Evolutionary conservation across 176 grass and related monocot genomes (phyloP), one percentile per base, ranked within the genome.

Genomic region (Bothriochloa decipiens): DNA sequence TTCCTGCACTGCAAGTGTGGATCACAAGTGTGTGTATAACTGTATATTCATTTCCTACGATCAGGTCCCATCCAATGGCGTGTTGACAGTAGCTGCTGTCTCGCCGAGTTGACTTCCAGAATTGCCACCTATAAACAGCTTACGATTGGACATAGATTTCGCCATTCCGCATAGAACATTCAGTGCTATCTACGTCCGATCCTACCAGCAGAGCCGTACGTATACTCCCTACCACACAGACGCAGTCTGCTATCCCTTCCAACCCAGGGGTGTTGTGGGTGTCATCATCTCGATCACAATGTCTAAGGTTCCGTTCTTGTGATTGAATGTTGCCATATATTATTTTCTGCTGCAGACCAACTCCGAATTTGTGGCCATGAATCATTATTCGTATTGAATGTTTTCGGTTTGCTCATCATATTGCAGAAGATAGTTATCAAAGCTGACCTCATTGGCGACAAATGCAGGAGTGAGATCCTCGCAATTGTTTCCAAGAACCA

Each of bases 401-500:
- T 7, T 67, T 85, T 18, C n/a, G 23, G 57, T 0, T 61, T 25
- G 57, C 57, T 61, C 22, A 4, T 61, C 2, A 11, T 11, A 53
- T 25, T 68, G 73, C 86, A 91, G 92, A 89, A 94, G 47, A 94
- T 66, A 32, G 92, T 91, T 70, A 66, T 94, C 76, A 81, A 72
- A 36, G 83, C 87, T 10, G 78, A 68, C 8, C 41, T 91, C 68
- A 2, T 86, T n/a, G 65, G 86, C 75, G 15, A 6, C 3, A 88
- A 84, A 40, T 78, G 75, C 92, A 81, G 36, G 68, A 81, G 82
- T 9, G 52, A 70, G 65, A 89, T 91, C 68, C 5, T 94, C 70
- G 46, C 70, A 41, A 26, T 18, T 16, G 86, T 94, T 3, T 80
- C 89, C 86, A 82, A 43, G 75, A 13, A 91, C 39, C 6, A 65